These are phyloP conservation scores for Cenchrus purpureus DNA, from an alignment of 176 grass and related monocot genomes.

Conservation along the genomic window DNA sequence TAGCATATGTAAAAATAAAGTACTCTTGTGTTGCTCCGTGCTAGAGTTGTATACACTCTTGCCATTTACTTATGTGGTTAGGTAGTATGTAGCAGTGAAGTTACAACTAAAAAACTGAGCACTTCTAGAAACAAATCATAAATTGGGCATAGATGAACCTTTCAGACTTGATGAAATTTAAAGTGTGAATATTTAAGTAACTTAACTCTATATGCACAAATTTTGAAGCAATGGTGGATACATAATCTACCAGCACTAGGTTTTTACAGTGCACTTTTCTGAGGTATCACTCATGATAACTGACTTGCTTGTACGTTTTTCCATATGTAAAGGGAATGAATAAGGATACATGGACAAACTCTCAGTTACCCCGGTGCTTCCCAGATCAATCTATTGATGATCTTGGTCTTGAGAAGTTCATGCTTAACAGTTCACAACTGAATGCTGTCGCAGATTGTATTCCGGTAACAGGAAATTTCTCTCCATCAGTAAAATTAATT, in stretches of 20 bases:
- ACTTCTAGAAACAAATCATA: not conserved
- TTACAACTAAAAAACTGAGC: not conserved
- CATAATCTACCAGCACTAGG: too few relatives aligned
- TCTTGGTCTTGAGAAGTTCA: not conserved
- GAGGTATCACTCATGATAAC: not conserved
- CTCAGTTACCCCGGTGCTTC: not conserved
- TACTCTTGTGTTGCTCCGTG: not conserved
- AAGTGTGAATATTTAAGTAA: not conserved
- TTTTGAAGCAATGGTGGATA: too few relatives aligned
- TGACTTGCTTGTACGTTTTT: not conserved
- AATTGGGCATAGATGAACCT: not conserved
- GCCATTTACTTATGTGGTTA: not conserved
- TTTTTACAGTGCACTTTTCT: too few relatives aligned
- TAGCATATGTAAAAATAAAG: not conserved
- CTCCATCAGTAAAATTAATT: conserved; percentile 42
- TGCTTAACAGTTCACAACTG: conserved; percentile 52
- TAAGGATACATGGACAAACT: not conserved
- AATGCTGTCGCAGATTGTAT: conserved; percentile 45
- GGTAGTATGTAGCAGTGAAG: not conserved
- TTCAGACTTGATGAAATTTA: not conserved
- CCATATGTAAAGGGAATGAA: not conserved
- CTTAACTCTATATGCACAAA: not conserved
- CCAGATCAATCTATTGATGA: not conserved
- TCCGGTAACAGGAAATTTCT: conserved; percentile 11
- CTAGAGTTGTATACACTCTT: too few relatives aligned